Conservation (phyloP, 2,329 filamentous ascomycete species). For the Trichophyton mentagrophytes region DNA sequence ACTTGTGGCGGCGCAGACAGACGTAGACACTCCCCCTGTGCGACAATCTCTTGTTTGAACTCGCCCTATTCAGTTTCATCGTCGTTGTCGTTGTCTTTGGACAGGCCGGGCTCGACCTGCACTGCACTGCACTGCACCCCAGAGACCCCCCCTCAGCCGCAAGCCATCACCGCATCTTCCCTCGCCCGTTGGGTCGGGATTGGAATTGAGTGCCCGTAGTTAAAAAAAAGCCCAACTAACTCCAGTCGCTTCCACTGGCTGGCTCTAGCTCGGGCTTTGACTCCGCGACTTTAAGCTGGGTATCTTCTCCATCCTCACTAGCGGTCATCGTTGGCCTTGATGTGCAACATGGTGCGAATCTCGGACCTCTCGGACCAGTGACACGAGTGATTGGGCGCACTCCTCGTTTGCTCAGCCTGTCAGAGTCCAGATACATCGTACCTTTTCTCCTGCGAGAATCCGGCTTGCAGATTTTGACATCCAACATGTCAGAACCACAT, state of each 20-base stretch:
- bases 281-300: neutral
- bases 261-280: neutral
- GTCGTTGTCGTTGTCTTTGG: too few species aligned
- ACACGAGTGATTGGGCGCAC: neutral
- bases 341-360: too few species aligned
- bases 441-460: neutral
- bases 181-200: neutral
- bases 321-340: too few species aligned
- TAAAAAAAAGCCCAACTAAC: too few species aligned
- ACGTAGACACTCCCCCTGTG: neutral
- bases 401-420: neutral
- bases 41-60: neutral
- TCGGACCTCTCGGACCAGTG: neutral
- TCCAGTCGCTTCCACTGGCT: too few species aligned
- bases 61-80: too few species aligned
- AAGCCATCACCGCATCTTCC: neutral
- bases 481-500: conserved; percentile 3
- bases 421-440: neutral
- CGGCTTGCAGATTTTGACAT: neutral
- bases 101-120: too few species aligned
- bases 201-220: too few species aligned
- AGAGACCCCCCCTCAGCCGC: neutral
- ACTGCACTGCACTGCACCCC: neutral
- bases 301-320: too few species aligned
- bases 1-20: neutral